A percentile compares a stretch with the other conserved stretches of the same genome.
These are phyloP conservation scores for Sugiyamaella neomexicana DNA, from an alignment of 1,139 yeast genomes.

Conservation along the genomic window DNA sequence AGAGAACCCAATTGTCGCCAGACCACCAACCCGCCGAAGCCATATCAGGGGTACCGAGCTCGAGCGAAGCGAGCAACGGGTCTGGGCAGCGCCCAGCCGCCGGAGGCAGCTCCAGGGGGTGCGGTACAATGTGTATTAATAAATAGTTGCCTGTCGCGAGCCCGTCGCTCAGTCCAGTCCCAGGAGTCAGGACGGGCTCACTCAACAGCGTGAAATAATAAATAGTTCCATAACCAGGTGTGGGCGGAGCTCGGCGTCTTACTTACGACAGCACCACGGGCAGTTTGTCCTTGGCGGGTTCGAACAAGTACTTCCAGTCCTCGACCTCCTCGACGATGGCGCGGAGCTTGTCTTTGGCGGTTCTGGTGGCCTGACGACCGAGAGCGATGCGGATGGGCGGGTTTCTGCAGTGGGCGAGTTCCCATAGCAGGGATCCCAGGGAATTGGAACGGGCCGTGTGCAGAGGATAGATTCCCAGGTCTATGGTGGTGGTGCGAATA, in stretches of 20 bases:
- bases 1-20: too few species aligned
- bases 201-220: neutral
- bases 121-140: too few species aligned
- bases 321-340: conserved; percentile 41
- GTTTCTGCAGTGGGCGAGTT: conserved; percentile 35
- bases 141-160: too few species aligned
- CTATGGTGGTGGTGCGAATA: conserved; percentile 21
- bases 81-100: too few species aligned
- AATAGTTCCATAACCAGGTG: neutral
- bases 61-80: too few species aligned
- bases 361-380: conserved; percentile 35
- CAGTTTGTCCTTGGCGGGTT: conserved; percentile 16
- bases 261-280: neutral
- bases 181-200: too few species aligned
- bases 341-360: conserved; percentile 38
- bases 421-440: conserved; percentile 23
- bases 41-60: too few species aligned
- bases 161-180: too few species aligned
- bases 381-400: conserved; percentile 37
- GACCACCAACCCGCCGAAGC: too few species aligned
- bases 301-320: conserved; percentile 42
- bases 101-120: too few species aligned
- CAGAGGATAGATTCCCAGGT: conserved; percentile 19
- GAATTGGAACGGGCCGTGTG: conserved; percentile 12
- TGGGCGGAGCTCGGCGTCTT: conserved; percentile 7